Percentiles rank a stretch among this genome's conserved stretches.
phyloP scores from a whole-genome alignment of 257 asterid species.

The Eustoma russellianum region DNA sequence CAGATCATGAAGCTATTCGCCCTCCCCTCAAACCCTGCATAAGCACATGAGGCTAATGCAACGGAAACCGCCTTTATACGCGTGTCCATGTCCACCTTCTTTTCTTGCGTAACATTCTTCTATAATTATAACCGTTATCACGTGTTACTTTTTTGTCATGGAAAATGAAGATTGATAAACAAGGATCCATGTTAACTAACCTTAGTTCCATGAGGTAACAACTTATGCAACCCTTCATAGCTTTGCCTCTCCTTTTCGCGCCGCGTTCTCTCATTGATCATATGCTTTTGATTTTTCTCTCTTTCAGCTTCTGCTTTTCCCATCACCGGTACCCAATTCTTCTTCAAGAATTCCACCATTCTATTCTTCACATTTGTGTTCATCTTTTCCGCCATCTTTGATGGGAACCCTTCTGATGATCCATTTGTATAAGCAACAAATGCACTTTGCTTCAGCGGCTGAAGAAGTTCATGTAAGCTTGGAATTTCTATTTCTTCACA shows the following conservation, averaged over 20 bases:
- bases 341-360: constrained; percentile 39
- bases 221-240: constrained; percentile 24
- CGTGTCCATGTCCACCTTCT: too few species aligned
- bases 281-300: constrained; percentile 25
- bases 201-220: constrained; percentile 46
- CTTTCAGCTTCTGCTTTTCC: constrained; percentile 10
- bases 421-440: constrained; percentile 17
- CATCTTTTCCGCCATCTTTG: neutral
- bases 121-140: neutral
- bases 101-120: too few species aligned
- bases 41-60: too few species aligned
- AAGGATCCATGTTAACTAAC: constrained; percentile 1
- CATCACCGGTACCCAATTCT: constrained; percentile 6
- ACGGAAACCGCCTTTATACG: too few species aligned
- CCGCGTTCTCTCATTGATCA: constrained; percentile 42
- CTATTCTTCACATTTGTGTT: constrained; percentile 24
- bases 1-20: too few species aligned
- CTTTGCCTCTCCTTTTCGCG: constrained; percentile 34
- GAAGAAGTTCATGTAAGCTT: constrained; percentile 19
- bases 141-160: neutral
- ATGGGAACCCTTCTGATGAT: constrained; percentile 11
- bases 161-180: neutral
- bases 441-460: constrained; percentile 16
- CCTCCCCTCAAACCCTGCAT: too few species aligned
- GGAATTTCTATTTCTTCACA: neutral